Evolutionary conservation across 2,329 filamentous ascomycete species (phyloP), one percentile per base, ranked within the genome.

Genomic region (Exophiala aquamarina): DNA sequence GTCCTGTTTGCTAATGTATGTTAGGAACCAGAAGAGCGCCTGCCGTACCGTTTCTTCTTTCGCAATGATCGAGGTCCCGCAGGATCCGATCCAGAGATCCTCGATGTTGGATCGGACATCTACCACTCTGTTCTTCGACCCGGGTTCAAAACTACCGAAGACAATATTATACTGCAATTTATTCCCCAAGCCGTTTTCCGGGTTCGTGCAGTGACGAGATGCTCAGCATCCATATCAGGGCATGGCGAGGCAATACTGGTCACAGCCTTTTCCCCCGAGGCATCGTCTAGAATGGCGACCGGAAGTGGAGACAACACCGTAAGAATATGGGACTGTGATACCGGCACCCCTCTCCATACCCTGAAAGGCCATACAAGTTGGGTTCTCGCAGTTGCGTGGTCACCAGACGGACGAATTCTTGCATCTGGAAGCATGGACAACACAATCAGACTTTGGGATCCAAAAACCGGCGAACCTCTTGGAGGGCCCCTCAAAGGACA

Each of bases 401-500:
- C 87, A 11, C 89, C 91, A 0, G 89, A 96, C 62, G 89, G 86
- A 9, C 77, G 78, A 20, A 79, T 85, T 35, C 79, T 97, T 41
- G 92, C 90, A 2, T 96, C 90, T 0, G 92, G 91, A 47, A 89
- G 87, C 62, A 95, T 94, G 82, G 92, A 98, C 66, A 93, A 90
- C 63, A 87, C 86, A 0, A 84, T 96, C n/a, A 77, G 90, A 37
- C 72, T 97, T 37, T 97, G 61, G 90, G 84, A 95, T 61, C 83
- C 91, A 0, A 82, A 82, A 52, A 90, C 86, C 3, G 93, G 93
- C 10, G 84, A 87, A 60, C 71, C 84, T 13, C 67, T 87, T 5
- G 87, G 88, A 3, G 77, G 79, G 14, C 77, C 83, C 1, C 73
- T 96, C 59, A 91, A 86, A 61, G 93, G 92, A 0, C 93, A 97